Conservation (phyloP, 192 early-diverging fungal genomes). For the Backusella westeae region DNA sequence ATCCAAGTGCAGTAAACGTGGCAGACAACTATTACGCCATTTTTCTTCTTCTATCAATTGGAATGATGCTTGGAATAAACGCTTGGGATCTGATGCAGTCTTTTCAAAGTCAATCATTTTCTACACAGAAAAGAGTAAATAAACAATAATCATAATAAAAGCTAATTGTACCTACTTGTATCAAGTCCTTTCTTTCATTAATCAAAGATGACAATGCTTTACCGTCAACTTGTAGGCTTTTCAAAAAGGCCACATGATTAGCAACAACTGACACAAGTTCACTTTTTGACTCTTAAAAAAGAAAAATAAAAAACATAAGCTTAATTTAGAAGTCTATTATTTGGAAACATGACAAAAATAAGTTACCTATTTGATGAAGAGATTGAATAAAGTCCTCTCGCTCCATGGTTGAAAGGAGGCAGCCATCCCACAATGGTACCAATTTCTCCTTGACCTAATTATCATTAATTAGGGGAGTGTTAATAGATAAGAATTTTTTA, state of each 20-base stretch:
- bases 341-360: neutral
- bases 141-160: neutral
- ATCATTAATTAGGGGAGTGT: constrained; percentile 19
- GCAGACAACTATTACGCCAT: constrained; percentile 75
- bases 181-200: constrained; percentile 42
- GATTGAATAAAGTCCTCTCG: constrained; percentile 37
- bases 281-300: neutral
- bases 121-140: constrained; percentile 21
- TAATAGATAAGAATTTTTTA: constrained; percentile 17
- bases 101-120: constrained; percentile 78
- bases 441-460: constrained; percentile 31
- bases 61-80: constrained; percentile 74
- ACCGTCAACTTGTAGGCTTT: constrained; percentile 19
- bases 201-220: constrained; percentile 40
- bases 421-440: constrained; percentile 41
- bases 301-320: constrained; percentile 3
- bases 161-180: constrained; percentile 36
- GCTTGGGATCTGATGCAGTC: constrained; percentile 68
- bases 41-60: constrained; percentile 81
- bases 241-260: constrained; percentile 27
- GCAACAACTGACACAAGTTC: constrained; percentile 11
- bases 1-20: constrained; percentile 68
- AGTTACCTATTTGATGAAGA: constrained; percentile 37
- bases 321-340: neutral
- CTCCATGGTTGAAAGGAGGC: constrained; percentile 40